These are phyloP conservation scores for Xanthoconium purpureum DNA, from an alignment of 768 basidiomycete genomes.

Conservation along the genomic window DNA sequence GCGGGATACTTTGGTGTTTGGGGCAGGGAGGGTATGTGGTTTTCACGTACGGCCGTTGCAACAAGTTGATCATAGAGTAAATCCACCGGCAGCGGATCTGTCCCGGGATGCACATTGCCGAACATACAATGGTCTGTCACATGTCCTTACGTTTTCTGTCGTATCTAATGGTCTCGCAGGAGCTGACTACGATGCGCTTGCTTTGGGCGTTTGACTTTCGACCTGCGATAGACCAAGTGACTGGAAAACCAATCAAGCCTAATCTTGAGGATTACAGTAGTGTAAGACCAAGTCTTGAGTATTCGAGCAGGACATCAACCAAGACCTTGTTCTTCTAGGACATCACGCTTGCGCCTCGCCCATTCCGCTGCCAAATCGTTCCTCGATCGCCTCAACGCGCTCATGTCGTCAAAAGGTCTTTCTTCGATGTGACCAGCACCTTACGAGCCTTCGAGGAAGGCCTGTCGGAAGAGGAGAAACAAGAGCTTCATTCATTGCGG, in stretches of 20 bases:
- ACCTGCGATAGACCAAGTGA: neutral
- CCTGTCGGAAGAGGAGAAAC: neutral
- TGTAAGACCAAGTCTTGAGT: neutral
- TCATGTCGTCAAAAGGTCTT: constrained; percentile 1
- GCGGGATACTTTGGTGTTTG: constrained; percentile 3
- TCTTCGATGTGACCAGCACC: constrained; percentile 1
- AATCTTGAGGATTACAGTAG: neutral
- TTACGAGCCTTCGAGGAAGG: constrained; percentile 1
- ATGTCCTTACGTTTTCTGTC: neutral
- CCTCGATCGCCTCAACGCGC: constrained; percentile 1
- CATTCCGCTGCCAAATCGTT: constrained; percentile 1
- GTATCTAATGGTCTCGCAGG: neutral
- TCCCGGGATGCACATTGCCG: constrained; percentile 5
- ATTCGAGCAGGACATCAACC: neutral
- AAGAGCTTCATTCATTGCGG: neutral
- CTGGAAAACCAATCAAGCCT: neutral
- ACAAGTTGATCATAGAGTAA: neutral
- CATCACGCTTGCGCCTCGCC: constrained; percentile 3
- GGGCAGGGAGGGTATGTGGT: constrained; percentile 1
- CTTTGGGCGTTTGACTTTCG: constrained; percentile 7
- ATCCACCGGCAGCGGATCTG: constrained; percentile 2
- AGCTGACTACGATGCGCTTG: neutral
- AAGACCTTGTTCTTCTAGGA: neutral
- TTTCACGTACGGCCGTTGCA: neutral
- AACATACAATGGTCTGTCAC: constrained; percentile 1